Conservation (phyloP, 305 asterid species). For the Solanum aculeatissimum region DNA sequence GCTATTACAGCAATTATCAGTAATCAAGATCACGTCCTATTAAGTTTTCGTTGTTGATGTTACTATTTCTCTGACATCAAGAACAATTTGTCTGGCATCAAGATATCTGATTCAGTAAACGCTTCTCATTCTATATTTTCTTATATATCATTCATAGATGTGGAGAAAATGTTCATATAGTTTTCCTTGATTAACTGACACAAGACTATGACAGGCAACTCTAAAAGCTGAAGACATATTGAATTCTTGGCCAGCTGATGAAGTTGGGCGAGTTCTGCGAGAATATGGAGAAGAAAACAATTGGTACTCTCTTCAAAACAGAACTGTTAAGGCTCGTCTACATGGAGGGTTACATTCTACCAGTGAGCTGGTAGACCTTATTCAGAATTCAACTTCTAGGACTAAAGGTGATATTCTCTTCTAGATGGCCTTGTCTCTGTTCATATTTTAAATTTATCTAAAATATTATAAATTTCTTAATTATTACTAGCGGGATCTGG, state of each 20-base stretch:
- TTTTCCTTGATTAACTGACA: constrained; percentile 38
- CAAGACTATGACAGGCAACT: constrained; percentile 76
- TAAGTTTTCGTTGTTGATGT: background rate
- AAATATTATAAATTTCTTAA: background rate
- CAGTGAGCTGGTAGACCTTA: constrained; percentile 62
- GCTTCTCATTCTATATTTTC: background rate
- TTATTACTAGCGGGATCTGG: background rate
- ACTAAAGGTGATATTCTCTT: constrained; percentile 42
- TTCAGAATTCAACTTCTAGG: constrained; percentile 59
- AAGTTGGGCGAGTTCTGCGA: constrained; percentile 66
- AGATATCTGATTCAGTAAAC: background rate
- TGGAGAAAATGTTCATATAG: constrained; percentile 11
- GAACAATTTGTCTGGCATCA: too few relatives aligned
- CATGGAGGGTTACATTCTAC: constrained; percentile 88
- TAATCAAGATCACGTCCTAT: background rate
- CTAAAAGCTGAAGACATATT: constrained; percentile 87
- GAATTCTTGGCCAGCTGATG: constrained; percentile 89
- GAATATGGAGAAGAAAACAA: constrained; percentile 97
- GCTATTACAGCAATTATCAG: background rate
- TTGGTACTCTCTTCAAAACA: constrained; percentile 75
- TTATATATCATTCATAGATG: background rate
- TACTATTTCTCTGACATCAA: background rate
- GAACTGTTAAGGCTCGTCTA: constrained; percentile 61
- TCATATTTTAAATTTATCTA: background rate
- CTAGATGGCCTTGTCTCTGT: background rate